Base-by-base conservation (phyloP, 257 asterid genomes). In the Galeopsis tetrahit region DNA sequence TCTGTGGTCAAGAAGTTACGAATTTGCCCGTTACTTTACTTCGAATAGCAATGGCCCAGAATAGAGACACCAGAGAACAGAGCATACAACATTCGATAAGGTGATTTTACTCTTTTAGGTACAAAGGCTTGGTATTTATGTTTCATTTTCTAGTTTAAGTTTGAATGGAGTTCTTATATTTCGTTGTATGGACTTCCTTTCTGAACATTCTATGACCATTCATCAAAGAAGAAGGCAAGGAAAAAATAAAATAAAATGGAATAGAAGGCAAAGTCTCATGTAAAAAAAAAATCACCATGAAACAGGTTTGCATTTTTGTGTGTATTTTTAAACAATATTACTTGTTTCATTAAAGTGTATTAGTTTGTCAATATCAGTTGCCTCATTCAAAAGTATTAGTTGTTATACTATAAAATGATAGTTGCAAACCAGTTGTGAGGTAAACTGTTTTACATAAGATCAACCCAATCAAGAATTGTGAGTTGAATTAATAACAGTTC, bases 1-100 rank as follows among this genome's bases (percentile, higher is more conserved):
- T 95, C 17, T 95, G 98, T 69, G 74, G 88, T 55, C 87, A 84
- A 28, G 99, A 95, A 82, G 99, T 95, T 75, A 38, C 59, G 2
- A 95, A 95, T 72, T 81, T 95, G 55, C 96, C 99, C 0, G 99
- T 95, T 51, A 90, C 96, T 34, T 82, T 95, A 76, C 95, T 92
- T 56, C 88, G 98, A 36, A 74, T 92, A 61, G 80, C 79, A 21
- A 83, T 76, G 36, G 67, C 76, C 70, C 28, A 69, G 70, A 88
- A 73, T 51, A 66, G 84, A 66, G 86, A 81, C 44, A 77, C 52
- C 81, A 74, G 82, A 64, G 89, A 76, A 70, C 83, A 51, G 63
- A 77, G 58, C 74, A 85, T 69, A 42, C 82, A 64, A 61, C 78
- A 79, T 28, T 34, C 96, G 1, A 76, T 85, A 46, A 83, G 81